A percentile compares a stretch with the other conserved stretches of the same genome.
Conservation (phyloP, 805 yeast species). For the Saturnispora ahearnii region DNA sequence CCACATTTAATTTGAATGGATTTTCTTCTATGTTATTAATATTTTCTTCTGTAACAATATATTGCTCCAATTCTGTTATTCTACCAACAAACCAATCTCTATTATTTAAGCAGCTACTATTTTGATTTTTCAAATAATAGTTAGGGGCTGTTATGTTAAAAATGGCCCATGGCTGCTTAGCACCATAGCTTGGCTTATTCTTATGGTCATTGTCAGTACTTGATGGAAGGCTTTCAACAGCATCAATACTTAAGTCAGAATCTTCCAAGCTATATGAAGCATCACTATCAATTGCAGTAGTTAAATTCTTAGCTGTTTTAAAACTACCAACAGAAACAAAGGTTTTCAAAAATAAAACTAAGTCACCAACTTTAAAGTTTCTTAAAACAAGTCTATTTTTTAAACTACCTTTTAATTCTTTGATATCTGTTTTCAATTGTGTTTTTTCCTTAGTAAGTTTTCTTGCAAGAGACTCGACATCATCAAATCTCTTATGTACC, state of each 20-base stretch:
- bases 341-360: slow-evolving; percentile 81
- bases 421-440: slow-evolving; percentile 38
- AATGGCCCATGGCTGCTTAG: slow-evolving; percentile 77
- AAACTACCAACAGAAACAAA: slow-evolving; percentile 12
- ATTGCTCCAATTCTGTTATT: slow-evolving; percentile 48
- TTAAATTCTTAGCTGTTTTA: neutral
- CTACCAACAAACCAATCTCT: slow-evolving; percentile 83
- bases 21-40: slow-evolving; percentile 34
- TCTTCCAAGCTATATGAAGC: slow-evolving; percentile 5
- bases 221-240: slow-evolving; percentile 1
- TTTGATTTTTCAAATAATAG: slow-evolving; percentile 49
- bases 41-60: slow-evolving; percentile 39
- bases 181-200: neutral
- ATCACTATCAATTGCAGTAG: slow-evolving; percentile 3
- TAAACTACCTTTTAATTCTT: slow-evolving; percentile 27
- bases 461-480: slow-evolving; percentile 85
- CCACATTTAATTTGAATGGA: slow-evolving; percentile 58
- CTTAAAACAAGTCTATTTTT: slow-evolving; percentile 55
- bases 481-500: slow-evolving; percentile 69
- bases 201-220: neutral
- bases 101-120: slow-evolving; percentile 24
- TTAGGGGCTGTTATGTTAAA: slow-evolving; percentile 86
- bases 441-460: slow-evolving; percentile 68
- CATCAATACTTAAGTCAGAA: slow-evolving; percentile 5
- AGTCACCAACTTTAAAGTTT: slow-evolving; percentile 61